Evolutionary conservation across 257 asterid species (phyloP), one percentile per base, ranked within the genome.

Genomic region (Nicotiana otophora): DNA sequence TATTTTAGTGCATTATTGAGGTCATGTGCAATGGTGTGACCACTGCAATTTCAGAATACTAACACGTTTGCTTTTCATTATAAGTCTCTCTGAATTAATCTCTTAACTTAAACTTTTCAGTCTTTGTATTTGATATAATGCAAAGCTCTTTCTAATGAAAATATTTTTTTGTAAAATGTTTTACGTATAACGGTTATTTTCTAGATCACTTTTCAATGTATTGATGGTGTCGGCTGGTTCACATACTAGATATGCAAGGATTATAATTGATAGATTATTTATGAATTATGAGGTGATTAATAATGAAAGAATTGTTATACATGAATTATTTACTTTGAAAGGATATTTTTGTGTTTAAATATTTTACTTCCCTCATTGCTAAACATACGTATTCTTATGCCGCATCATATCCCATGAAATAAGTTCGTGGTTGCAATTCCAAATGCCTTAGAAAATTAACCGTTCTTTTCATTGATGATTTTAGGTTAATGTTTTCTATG

Each of bases 11-110:
- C 61, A 74, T 74, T 74, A 74, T 74, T 74, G 79, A 46, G 33
- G 79, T 74, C 79, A 74, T 74, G 79, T 74, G 79, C 61, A 2
- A 6, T 23, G 39, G 79, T 74, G 62, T 23, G 39, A 46, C 61
- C 61, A 46, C 79, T 74, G 79, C 79, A 74, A 74, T 74, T 74
- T 74, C 79, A 23, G 79, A 74, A 16, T 46, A 48, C 39, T 12
- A 48, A 48, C 79, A 74, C 48, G 61, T 48, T 48, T 19, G 3
- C 23, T 74, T 74, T 46, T 34, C 10, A 4, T 42, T 70, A 58
- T 34, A 72, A 72, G 2, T 30, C 79, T 46, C 39, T 6, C 33
- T 2, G 14, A 42, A 46, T n/a, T 42, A 42, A 2, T 42, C 48
- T 70, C 34, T 20, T 39, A 4, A 20, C 20, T 68, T 20, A 1